phyloP scores from a whole-genome alignment of 805 yeast genomes.

The Alloascoidea africana region DNA sequence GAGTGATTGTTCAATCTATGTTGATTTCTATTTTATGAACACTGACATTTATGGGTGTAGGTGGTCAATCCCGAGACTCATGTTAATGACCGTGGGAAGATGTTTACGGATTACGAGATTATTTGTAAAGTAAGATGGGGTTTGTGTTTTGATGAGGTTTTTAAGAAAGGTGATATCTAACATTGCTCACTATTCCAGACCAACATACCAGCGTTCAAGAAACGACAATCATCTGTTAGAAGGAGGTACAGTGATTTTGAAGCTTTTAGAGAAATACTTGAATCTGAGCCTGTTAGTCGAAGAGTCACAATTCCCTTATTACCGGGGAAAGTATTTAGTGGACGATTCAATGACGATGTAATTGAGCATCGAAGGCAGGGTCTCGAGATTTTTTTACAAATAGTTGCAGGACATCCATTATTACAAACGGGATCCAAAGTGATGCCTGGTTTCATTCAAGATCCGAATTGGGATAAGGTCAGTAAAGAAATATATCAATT shows the following conservation, averaged over 20 bases:
- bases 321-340: slow-evolving; percentile 77
- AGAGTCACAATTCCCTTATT: slow-evolving; percentile 73
- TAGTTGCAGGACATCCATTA: slow-evolving; percentile 85
- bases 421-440: slow-evolving; percentile 76
- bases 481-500: too few relatives aligned
- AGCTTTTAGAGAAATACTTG: slow-evolving; percentile 55
- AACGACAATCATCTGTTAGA: slow-evolving; percentile 50
- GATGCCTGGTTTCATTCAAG: slow-evolving; percentile 74
- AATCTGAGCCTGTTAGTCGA: slow-evolving; percentile 60
- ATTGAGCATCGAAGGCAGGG: slow-evolving; percentile 79
- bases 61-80: slow-evolving; percentile 66
- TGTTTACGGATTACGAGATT: slow-evolving; percentile 88
- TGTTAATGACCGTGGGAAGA: slow-evolving; percentile 35
- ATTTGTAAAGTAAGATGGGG: slow-evolving; percentile 50
- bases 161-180: too few relatives aligned
- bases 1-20: too few relatives aligned
- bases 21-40: too few relatives aligned
- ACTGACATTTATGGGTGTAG: slow-evolving; percentile 11
- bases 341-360: slow-evolving; percentile 66
- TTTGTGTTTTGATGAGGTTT: too few relatives aligned
- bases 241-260: slow-evolving; percentile 88
- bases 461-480: slow-evolving; percentile 66
- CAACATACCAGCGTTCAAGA: slow-evolving; percentile 76
- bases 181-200: slow-evolving; percentile 27
- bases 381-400: slow-evolving; percentile 57